Percentiles rank a stretch among this genome's conserved stretches.
Evolutionary conservation across 1,284 basidiomycete genomes (phyloP).

Genomic region (Irpex sp.): DNA sequence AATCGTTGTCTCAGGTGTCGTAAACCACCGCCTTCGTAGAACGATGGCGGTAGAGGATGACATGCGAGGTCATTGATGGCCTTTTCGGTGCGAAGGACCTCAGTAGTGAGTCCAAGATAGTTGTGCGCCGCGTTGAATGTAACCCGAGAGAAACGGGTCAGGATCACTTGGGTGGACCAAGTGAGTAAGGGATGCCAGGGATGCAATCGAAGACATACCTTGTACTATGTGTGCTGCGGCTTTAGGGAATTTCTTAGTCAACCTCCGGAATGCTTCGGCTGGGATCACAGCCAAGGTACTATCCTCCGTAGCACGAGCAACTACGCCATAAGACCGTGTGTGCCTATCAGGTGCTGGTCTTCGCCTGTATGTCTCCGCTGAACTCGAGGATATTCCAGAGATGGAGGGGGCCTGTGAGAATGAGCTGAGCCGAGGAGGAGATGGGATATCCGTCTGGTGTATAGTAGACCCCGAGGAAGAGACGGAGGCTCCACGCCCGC

Average conservation of each 20-base stretch:
- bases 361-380: conserved; percentile 11
- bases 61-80: conserved; percentile 96
- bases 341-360: conserved; percentile 13
- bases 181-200: conserved; percentile 8
- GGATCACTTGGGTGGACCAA: conserved; percentile 59
- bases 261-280: conserved; percentile 89
- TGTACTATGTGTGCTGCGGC: conserved; percentile 97
- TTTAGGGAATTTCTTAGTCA: conserved; percentile 95
- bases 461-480: conserved; percentile 68
- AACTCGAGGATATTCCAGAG: conserved; percentile 12
- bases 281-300: conserved; percentile 98
- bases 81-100: conserved; percentile 95
- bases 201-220: conserved; percentile 41
- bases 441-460: conserved; percentile 39
- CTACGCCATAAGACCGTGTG: conserved; percentile 53
- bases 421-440: conserved; percentile 23
- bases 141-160: conserved; percentile 94
- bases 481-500: conserved; percentile 43
- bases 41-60: conserved; percentile 86
- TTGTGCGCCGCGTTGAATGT: conserved; percentile 96
- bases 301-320: conserved; percentile 90
- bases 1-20: conserved; percentile 87
- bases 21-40: conserved; percentile 94
- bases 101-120: conserved; percentile 92
- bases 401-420: conserved; percentile 14